phyloP scores from a whole-genome alignment of 2,329 filamentous ascomycete species.

The Phyllosticta ampelicida region DNA sequence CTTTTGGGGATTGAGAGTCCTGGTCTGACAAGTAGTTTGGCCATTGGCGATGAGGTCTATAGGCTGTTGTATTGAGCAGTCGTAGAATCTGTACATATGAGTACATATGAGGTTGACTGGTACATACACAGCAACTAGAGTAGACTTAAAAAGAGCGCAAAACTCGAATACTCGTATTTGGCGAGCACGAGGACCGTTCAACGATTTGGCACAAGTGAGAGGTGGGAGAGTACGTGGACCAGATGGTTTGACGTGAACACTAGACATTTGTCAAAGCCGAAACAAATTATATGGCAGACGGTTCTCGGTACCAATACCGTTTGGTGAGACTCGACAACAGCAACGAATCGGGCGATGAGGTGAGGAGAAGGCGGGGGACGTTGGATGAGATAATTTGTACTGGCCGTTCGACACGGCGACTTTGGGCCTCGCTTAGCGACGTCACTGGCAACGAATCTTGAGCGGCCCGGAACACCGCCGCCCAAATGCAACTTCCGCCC shows the following conservation, averaged over 20 bases:
- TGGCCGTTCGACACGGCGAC: background rate
- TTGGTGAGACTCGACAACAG: too few relatives aligned
- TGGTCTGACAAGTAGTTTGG: constrained; percentile 75
- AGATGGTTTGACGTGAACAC: too few relatives aligned
- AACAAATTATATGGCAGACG: too few relatives aligned
- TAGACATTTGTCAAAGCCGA: too few relatives aligned
- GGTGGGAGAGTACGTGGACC: too few relatives aligned
- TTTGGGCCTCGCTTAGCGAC: constrained; percentile 9
- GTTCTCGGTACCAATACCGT: too few relatives aligned
- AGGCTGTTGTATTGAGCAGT: constrained; percentile 37
- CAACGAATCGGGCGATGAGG: too few relatives aligned
- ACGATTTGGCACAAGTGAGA: too few relatives aligned
- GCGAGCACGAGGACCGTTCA: too few relatives aligned
- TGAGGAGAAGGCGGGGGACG: too few relatives aligned
- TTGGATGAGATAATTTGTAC: too few relatives aligned
- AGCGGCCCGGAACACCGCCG: background rate
- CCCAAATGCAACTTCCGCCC: constrained; percentile 2
- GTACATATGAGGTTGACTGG: background rate
- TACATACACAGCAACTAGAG: background rate
- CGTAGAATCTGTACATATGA: background rate
- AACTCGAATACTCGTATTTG: background rate
- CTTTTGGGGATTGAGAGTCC: constrained; percentile 88
- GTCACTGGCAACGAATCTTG: background rate
- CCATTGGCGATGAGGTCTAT: constrained; percentile 70
- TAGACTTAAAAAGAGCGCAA: too few relatives aligned